Evolutionary conservation across 2,329 filamentous ascomycete genomes (phyloP), one percentile per base, ranked within the genome.

Genomic region (Neofusicoccum parvum): DNA sequence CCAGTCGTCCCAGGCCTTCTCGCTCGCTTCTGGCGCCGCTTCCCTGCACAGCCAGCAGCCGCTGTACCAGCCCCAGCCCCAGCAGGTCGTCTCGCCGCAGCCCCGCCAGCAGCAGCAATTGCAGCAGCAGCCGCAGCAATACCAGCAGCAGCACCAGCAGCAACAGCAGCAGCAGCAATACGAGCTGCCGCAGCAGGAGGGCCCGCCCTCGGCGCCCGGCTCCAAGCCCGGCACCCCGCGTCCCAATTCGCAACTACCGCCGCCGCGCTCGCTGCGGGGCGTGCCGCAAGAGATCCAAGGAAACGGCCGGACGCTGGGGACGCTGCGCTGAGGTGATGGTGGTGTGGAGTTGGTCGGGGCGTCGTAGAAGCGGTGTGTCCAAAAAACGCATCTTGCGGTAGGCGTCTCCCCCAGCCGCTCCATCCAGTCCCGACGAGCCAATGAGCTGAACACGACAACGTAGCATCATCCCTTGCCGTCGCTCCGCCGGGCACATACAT

Each of bases 271-370:
- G 14, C 39, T 46, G 39, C 54, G 54, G 20, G 53, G 60, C 39
- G 60, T 51, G 49, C 60, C 48, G 23, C 37, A 37, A 15, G 60
- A 64, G 20, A 64, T 64, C 62, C 50, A 64, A 12, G 62, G 62
- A 6, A 64, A 64, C 34, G 62, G 62, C 27, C 62, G 62, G 12
- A 64, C 62, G 15, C 20, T 64, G 27, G 62, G 62, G 3, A 58
- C 50, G 17, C 23, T 64, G 41, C 50, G 62, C 6, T 64, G 43
- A 64, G 15, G 27, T 7, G 6, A 5, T 32, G 27, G 27, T 5
- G 27, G 27, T 27, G 27, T 3, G 27, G 32, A 46, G 34, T 20
- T 20, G 20, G 53, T 51, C 12, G 6, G 41, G 1, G 27, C 34
- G 11, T 34, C 7, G 48, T 34, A 34, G 17, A n/a, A 12, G 48